Evolutionary conservation across 78 protist species (phyloP).

Genomic region (Neovahlkampfia damariscottae): DNA sequence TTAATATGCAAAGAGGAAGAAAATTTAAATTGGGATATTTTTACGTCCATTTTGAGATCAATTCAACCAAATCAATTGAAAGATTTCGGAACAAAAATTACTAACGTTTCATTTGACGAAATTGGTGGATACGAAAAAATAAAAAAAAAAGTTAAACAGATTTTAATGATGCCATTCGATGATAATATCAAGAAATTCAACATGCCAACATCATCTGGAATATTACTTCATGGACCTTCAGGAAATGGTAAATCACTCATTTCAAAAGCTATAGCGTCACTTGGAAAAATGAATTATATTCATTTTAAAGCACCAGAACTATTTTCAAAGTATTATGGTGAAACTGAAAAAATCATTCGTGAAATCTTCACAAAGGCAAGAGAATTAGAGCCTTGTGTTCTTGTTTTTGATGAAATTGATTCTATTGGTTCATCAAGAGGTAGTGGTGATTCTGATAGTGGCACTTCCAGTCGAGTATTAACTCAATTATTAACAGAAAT

Average conservation of each 20-base stretch:
- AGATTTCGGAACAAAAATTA: background rate
- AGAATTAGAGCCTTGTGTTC: constrained; percentile 73
- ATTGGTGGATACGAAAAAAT: constrained; percentile 11
- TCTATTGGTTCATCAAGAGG: constrained; percentile 59
- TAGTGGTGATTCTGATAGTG: constrained; percentile 55
- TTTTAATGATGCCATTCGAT: constrained; percentile 6
- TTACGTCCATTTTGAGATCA: background rate
- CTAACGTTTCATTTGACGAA: background rate
- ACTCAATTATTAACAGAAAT: constrained; percentile 76
- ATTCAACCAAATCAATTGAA: background rate
- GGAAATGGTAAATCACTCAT: constrained; percentile 86
- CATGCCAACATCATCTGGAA: background rate
- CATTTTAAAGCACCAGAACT: constrained; percentile 89
- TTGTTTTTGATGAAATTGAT: constrained; percentile 89
- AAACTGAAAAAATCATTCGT: constrained; percentile 61
- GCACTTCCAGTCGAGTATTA: constrained; percentile 85
- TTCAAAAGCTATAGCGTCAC: constrained; percentile 41
- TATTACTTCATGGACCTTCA: constrained; percentile 80
- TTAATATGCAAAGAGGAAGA: background rate
- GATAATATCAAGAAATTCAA: background rate
- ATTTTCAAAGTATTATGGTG: constrained; percentile 80
- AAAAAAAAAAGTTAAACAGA: background rate
- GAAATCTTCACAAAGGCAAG: constrained; percentile 69
- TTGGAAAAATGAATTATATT: constrained; percentile 65
- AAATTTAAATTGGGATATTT: background rate